A percentile compares a stretch with the other conserved stretches of the same genome.
These are phyloP conservation scores for Crithidia acanthocephali DNA, from an alignment of 208 protist genomes.

Conservation along the genomic window DNA sequence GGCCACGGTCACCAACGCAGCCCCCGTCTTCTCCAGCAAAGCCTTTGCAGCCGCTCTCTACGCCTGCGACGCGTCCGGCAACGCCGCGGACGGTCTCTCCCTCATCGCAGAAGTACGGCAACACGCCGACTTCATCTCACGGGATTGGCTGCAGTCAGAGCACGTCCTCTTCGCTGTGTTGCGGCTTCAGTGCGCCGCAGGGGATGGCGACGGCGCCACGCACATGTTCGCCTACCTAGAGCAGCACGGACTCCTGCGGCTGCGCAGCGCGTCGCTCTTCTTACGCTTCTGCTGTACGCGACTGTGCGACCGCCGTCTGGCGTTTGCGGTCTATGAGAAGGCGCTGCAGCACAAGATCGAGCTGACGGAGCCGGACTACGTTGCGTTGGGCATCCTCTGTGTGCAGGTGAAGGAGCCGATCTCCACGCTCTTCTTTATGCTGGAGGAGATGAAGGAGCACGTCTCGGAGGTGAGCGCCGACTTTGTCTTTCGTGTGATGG, in stretches of 20 bases:
- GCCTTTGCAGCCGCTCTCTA: slow-evolving; percentile 59
- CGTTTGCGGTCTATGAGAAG: slow-evolving; percentile 52
- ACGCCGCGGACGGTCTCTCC: slow-evolving; percentile 38
- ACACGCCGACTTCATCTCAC: slow-evolving; percentile 8
- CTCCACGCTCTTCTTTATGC: slow-evolving; percentile 49
- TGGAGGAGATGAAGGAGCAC: slow-evolving; percentile 65
- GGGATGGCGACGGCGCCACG: slow-evolving; percentile 44
- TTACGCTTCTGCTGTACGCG: slow-evolving; percentile 52
- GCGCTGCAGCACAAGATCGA: slow-evolving; percentile 51
- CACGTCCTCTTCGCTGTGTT: slow-evolving; percentile 64
- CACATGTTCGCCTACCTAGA: slow-evolving; percentile 67
- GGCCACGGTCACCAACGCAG: too few species aligned
- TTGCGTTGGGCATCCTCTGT: slow-evolving; percentile 53
- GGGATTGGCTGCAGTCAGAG: slow-evolving; percentile 51
- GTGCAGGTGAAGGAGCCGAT: slow-evolving; percentile 48
- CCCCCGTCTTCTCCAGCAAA: slow-evolving; percentile 26
- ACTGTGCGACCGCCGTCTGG: slow-evolving; percentile 24
- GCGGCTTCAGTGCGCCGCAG: slow-evolving; percentile 62
- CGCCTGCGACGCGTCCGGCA: slow-evolving; percentile 42
- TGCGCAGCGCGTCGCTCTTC: slow-evolving; percentile 60
- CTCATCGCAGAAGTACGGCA: slow-evolving; percentile 51
- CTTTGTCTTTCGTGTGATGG: slow-evolving; percentile 51
- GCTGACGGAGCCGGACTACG: slow-evolving; percentile 51
- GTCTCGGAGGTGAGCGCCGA: slow-evolving; percentile 34
- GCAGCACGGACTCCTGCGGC: slow-evolving; percentile 46